Evolutionary conservation across 352 stramenopile species (phyloP).

Genomic region (Phytophthora pistaciae): DNA sequence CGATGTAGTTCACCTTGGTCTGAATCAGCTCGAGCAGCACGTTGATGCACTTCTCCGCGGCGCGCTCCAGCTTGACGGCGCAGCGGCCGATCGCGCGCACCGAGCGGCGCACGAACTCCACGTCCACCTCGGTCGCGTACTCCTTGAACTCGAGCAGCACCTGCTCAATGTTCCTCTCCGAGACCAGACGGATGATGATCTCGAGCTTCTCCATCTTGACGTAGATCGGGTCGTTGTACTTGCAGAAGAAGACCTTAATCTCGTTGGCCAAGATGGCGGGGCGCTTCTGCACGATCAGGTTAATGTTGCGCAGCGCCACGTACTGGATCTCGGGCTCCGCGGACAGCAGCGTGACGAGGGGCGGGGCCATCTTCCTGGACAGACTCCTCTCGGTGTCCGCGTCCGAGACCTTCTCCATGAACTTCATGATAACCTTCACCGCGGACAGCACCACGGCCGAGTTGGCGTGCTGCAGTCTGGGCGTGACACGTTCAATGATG

Average conservation of each 20-base stretch:
- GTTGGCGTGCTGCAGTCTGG: constrained; percentile 98
- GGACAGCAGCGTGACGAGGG: constrained; percentile 99
- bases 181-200: constrained; percentile 99
- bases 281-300: constrained; percentile 99
- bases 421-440: constrained; percentile 98
- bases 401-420: constrained; percentile 96
- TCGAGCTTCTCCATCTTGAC: constrained; percentile 99
- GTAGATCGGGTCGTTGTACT: constrained; percentile 99
- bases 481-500: constrained; percentile 99
- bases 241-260: constrained; percentile 99
- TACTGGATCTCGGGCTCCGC: constrained; percentile 99
- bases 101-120: constrained; percentile 98
- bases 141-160: constrained; percentile 99
- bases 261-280: constrained; percentile 96
- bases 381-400: constrained; percentile 92
- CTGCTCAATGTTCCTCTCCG: constrained; percentile 99
- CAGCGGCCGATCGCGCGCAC: constrained; percentile 98
- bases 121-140: constrained; percentile 99
- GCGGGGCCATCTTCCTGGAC: constrained; percentile 96
- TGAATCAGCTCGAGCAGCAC: constrained; percentile 99
- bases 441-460: constrained; percentile 98
- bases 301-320: constrained; percentile 99
- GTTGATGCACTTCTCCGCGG: constrained; percentile 98
- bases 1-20: constrained; percentile 99
- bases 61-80: constrained; percentile 98